These are phyloP conservation scores for Delphinella strobiligena DNA, from an alignment of 2,329 filamentous ascomycete species.

Conservation along the genomic window DNA sequence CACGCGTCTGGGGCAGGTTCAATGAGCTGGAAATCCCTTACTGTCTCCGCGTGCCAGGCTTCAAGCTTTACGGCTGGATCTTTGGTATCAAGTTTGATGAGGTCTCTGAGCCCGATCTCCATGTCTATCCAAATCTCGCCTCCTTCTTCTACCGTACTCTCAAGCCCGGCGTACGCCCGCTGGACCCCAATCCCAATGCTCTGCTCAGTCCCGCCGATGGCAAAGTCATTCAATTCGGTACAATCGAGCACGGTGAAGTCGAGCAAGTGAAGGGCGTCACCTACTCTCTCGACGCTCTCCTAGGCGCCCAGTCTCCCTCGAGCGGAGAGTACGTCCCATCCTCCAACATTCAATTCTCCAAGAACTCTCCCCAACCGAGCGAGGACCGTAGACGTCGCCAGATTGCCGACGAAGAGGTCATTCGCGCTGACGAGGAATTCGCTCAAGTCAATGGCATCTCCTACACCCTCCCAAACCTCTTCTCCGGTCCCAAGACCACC, in stretches of 20 bases:
- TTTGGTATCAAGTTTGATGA: slow-evolving; percentile 89
- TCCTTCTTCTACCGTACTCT: slow-evolving; percentile 95
- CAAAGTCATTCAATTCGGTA: slow-evolving; percentile 79
- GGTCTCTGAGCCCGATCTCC: slow-evolving; percentile 77
- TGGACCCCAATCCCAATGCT: slow-evolving; percentile 70
- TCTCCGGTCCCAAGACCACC: slow-evolving; percentile 51
- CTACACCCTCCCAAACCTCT: slow-evolving; percentile 78
- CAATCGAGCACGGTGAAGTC: slow-evolving; percentile 85
- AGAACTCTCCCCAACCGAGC: slow-evolving; percentile 24
- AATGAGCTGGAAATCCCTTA: slow-evolving; percentile 84
- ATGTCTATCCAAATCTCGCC: slow-evolving; percentile 81
- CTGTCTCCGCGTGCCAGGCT: slow-evolving; percentile 76
- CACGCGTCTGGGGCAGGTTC: slow-evolving; percentile 78
- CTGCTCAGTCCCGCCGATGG: slow-evolving; percentile 85
- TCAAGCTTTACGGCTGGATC: slow-evolving; percentile 79
- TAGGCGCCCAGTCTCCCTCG: slow-evolving; percentile 45
- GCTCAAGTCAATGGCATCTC: slow-evolving; percentile 88
- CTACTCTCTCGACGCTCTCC: slow-evolving; percentile 84
- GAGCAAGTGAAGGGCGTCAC: slow-evolving; percentile 99
- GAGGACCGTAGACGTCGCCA: slow-evolving; percentile 16
- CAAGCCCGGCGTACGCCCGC: slow-evolving; percentile 74
- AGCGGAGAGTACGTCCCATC: slow-evolving; percentile 35
- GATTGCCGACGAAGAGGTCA: slow-evolving; percentile 45
- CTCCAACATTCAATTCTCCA: slow-evolving; percentile 22
- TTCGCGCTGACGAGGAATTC: slow-evolving; percentile 82